A percentile compares a stretch with the other conserved stretches of the same genome.
Conservation (phyloP, 2,329 filamentous ascomycete species). For the Apiospora arundinis region DNA sequence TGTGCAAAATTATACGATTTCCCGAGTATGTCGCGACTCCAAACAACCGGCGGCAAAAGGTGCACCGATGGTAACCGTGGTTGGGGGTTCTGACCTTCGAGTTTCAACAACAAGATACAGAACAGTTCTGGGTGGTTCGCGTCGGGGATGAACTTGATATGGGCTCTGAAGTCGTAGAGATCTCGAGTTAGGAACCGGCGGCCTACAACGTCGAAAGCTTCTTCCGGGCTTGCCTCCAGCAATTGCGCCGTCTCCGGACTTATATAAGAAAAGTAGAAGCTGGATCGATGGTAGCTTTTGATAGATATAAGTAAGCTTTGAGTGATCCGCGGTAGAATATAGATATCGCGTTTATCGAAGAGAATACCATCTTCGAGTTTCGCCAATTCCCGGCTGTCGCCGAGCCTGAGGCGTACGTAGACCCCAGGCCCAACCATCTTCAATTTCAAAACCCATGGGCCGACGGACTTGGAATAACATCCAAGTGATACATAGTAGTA, state of each 20-base stretch:
- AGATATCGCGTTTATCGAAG: too few relatives aligned
- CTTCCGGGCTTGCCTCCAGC: neutral
- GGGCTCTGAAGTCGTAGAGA: neutral
- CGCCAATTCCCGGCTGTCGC: too few relatives aligned
- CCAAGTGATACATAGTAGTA: neutral
- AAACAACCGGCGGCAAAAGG: too few relatives aligned
- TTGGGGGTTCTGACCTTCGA: neutral
- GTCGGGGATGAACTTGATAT: neutral
- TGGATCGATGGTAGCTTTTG: neutral
- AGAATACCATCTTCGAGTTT: too few relatives aligned
- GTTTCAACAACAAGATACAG: neutral
- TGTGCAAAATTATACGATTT: too few relatives aligned
- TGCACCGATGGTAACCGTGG: too few relatives aligned
- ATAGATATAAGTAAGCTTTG: neutral
- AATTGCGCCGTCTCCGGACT: neutral
- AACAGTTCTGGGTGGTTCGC: neutral
- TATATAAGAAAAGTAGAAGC: neutral
- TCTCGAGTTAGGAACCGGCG: neutral
- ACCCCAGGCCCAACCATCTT: neutral
- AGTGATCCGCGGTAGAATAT: too few relatives aligned
- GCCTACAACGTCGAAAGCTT: neutral
- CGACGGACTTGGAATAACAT: neutral
- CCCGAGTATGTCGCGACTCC: too few relatives aligned
- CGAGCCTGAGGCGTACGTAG: constrained; percentile 22
- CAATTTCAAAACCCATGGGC: neutral